Evolutionary conservation across 2,329 filamentous ascomycete species (phyloP).

Genomic region (Zasmidium cellare): DNA sequence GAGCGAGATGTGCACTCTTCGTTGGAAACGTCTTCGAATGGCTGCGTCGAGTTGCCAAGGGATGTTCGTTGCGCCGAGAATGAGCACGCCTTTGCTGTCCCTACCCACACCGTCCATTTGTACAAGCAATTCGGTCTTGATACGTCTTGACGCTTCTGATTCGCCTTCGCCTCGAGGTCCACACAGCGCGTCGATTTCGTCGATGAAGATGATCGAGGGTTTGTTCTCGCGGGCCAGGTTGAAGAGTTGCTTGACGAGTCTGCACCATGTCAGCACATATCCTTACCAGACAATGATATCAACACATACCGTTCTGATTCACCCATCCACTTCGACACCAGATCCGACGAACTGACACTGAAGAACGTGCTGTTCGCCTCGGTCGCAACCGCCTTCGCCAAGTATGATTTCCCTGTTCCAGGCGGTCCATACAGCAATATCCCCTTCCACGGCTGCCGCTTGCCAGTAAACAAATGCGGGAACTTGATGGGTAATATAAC

Average conservation of each 20-base stretch:
- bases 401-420: constrained; percentile 94
- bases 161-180: constrained; percentile 92
- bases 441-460: constrained; percentile 97
- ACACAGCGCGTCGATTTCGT: constrained; percentile 95
- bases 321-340: constrained; percentile 99
- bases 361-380: constrained; percentile 99
- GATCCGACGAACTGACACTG: constrained; percentile 93
- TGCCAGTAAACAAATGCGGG: constrained; percentile 91
- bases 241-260: constrained; percentile 93
- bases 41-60: constrained; percentile 97
- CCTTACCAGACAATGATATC: neutral
- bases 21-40: constrained; percentile 92
- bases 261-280: constrained; percentile 40
- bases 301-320: constrained; percentile 85
- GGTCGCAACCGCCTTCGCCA: constrained; percentile 95
- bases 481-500: constrained; percentile 98
- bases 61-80: constrained; percentile 95
- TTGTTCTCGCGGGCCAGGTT: constrained; percentile 98
- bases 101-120: constrained; percentile 99
- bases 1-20: constrained; percentile 91
- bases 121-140: constrained; percentile 97
- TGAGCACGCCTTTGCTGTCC: constrained; percentile 88
- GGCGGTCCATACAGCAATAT: constrained; percentile 95
- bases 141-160: constrained; percentile 92
- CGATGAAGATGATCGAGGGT: constrained; percentile 97